These are phyloP conservation scores for Alternaria ethzedia DNA, from an alignment of 2,329 filamentous ascomycete genomes.

Conservation along the genomic window DNA sequence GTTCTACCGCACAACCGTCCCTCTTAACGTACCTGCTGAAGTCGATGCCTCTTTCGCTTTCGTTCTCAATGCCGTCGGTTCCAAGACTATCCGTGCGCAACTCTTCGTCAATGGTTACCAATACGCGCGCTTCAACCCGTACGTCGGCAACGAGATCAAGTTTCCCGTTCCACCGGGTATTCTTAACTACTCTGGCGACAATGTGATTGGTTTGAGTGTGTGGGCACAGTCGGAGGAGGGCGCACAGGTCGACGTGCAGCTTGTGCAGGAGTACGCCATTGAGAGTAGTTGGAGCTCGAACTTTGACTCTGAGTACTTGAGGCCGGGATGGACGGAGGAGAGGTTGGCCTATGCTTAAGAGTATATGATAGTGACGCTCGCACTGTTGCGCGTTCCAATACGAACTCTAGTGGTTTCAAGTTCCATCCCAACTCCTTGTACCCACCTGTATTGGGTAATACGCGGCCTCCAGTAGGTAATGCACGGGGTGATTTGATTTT, in stretches of 20 bases:
- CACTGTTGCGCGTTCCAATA: no score
- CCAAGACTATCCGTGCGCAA: conserved; percentile 58
- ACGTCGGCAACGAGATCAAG: conserved; percentile 65
- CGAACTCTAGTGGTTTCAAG: no score
- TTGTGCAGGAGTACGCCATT: conserved; percentile 62
- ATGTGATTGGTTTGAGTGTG: conserved; percentile 63
- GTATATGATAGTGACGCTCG: no score
- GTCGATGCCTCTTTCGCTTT: conserved; percentile 65
- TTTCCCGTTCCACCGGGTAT: conserved; percentile 68
- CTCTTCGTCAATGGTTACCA: conserved; percentile 71
- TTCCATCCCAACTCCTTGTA: no score
- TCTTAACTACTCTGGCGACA: conserved; percentile 64
- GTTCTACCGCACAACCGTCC: conserved; percentile 62
- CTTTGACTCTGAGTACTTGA: conserved; percentile 57
- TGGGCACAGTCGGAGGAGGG: conserved; percentile 65
- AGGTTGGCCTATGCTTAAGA: conserved; percentile 44
- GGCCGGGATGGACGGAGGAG: conserved; percentile 58
- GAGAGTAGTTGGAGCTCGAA: conserved; percentile 60
- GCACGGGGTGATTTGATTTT: no score
- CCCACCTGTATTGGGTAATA: no score
- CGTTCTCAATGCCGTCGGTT: conserved; percentile 55
- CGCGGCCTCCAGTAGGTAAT: no score
- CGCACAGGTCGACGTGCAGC: conserved; percentile 57
- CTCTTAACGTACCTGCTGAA: conserved; percentile 58
- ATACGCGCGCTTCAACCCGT: conserved; percentile 65